These are phyloP conservation scores for Wickerhamiella kazuoi DNA, from an alignment of 805 yeast species.

Conservation along the genomic window DNA sequence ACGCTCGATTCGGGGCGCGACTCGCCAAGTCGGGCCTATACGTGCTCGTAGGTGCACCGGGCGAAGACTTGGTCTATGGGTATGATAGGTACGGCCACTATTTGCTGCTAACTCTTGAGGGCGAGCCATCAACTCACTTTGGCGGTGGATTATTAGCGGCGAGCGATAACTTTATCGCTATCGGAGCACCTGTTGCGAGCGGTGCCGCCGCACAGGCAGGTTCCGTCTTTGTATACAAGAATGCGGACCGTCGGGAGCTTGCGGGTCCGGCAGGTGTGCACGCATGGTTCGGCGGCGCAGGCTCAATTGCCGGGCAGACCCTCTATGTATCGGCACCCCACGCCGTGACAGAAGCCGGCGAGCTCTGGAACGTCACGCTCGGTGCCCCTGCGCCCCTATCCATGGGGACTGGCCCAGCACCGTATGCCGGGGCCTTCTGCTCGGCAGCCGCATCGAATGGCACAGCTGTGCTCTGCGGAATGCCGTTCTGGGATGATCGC, in stretches of 20 bases:
- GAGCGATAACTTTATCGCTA: conserved; percentile 17
- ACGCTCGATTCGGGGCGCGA: conserved; percentile 28
- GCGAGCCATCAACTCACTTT: conserved; percentile 11
- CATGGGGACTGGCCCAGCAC: conserved; percentile 13
- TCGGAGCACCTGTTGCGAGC: conserved; percentile 16
- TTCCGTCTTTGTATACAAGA: conserved; percentile 22
- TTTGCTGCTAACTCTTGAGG: conserved; percentile 8
- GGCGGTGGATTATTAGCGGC: conserved; percentile 17
- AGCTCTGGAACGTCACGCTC: conserved; percentile 27
- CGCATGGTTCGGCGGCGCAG: conserved; percentile 22
- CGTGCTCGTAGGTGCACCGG: conserved; percentile 25
- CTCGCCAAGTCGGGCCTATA: conserved; percentile 17
- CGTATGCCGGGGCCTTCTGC: not conserved
- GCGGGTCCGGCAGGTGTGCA: conserved; percentile 12
- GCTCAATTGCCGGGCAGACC: conserved; percentile 11
- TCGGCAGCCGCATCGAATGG: not conserved
- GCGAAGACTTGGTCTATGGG: conserved; percentile 24
- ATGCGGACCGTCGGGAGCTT: conserved; percentile 10
- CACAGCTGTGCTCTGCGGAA: not conserved
- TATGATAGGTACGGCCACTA: conserved; percentile 17
- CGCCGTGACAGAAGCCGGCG: conserved; percentile 27
- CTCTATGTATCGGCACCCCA: conserved; percentile 28
- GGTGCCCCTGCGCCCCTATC: conserved; percentile 14
- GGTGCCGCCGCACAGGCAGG: conserved; percentile 25
- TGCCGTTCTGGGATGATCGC: not conserved